Conservation (phyloP, 805 yeast species). For the Candida maltosa region DNA sequence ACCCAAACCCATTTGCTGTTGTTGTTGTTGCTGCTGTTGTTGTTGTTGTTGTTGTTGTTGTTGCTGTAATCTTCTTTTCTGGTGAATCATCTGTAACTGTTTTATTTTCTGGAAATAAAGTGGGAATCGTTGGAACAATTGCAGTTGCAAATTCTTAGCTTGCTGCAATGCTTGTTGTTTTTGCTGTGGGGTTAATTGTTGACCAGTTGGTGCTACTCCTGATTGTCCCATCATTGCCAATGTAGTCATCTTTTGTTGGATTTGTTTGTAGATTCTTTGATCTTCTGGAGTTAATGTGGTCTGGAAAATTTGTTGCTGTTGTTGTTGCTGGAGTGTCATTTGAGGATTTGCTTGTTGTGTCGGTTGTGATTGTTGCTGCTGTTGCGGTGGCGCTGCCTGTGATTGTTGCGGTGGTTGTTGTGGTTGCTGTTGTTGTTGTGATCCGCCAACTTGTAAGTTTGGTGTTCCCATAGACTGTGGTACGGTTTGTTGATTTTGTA, state of each 20-base stretch:
- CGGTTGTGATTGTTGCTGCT: constrained; percentile 10
- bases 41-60: constrained; percentile 12
- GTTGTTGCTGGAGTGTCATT: constrained; percentile 31
- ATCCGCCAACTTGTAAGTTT: constrained; percentile 5
- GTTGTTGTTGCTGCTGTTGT: constrained; percentile 14
- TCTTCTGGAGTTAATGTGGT: constrained; percentile 38
- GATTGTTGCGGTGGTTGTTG: constrained; percentile 18
- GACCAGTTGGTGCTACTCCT: constrained; percentile 42
- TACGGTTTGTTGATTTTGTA: constrained; percentile 3
- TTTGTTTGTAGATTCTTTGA: constrained; percentile 38
- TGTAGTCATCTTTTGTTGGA: constrained; percentile 37
- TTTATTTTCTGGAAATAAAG: constrained; percentile 34
- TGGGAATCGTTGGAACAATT: constrained; percentile 34
- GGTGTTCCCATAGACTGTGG: constrained; percentile 6
- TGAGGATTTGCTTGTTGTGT: no score
- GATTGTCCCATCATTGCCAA: constrained; percentile 41
- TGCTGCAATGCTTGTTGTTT: constrained; percentile 44
- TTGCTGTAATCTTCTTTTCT: constrained; percentile 12
- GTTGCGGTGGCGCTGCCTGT: constrained; percentile 15
- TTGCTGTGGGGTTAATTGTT: constrained; percentile 39
- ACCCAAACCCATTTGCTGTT: no score
- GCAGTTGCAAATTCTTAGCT: constrained; percentile 36
- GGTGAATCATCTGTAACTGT: constrained; percentile 33
- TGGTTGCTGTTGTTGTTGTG: constrained; percentile 18
- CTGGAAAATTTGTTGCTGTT: constrained; percentile 45